Evolutionary conservation across 139 green algal species (phyloP).

Genomic region (Tetradesmus lagerheimii): DNA sequence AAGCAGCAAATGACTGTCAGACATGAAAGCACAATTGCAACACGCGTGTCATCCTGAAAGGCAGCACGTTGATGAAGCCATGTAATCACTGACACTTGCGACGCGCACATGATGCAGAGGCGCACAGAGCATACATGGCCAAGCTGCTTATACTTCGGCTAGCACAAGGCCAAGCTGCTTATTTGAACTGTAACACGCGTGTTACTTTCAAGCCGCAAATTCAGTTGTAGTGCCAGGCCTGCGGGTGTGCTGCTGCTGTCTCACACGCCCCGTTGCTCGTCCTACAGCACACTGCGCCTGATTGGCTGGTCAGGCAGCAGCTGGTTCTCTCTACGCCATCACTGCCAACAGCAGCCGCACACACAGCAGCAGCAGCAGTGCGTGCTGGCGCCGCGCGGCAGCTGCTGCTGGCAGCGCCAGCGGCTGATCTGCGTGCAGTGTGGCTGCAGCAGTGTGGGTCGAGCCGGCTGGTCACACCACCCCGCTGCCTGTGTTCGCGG

Average conservation of each 20-base stretch:
- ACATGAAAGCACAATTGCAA: too few relatives aligned
- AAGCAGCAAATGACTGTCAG: too few relatives aligned
- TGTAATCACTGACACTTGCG: too few relatives aligned
- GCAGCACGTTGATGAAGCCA: too few relatives aligned
- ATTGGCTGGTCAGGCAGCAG: slow-evolving; percentile 38
- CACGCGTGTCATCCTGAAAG: too few relatives aligned
- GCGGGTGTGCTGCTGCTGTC: background rate
- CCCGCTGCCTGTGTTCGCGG: slow-evolving; percentile 26
- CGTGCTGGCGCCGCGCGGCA: too few relatives aligned
- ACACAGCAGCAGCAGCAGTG: background rate
- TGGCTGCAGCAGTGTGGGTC: background rate
- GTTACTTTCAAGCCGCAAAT: too few relatives aligned
- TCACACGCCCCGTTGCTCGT: background rate
- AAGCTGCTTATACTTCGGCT: too few relatives aligned
- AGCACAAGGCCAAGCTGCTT: too few relatives aligned
- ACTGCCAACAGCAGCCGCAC: slow-evolving; percentile 6
- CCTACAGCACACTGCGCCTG: background rate
- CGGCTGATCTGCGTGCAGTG: slow-evolving; percentile 12
- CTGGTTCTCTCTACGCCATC: slow-evolving; percentile 28
- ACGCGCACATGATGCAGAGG: too few relatives aligned
- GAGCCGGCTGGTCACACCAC: slow-evolving; percentile 29
- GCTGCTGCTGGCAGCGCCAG: background rate
- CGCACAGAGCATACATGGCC: too few relatives aligned
- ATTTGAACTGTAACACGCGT: too few relatives aligned
- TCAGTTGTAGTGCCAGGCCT: slow-evolving; percentile 18